Evolutionary conservation across 495 filamentous ascomycete species (phyloP).

Genomic region (Hypoxylon rickii): DNA sequence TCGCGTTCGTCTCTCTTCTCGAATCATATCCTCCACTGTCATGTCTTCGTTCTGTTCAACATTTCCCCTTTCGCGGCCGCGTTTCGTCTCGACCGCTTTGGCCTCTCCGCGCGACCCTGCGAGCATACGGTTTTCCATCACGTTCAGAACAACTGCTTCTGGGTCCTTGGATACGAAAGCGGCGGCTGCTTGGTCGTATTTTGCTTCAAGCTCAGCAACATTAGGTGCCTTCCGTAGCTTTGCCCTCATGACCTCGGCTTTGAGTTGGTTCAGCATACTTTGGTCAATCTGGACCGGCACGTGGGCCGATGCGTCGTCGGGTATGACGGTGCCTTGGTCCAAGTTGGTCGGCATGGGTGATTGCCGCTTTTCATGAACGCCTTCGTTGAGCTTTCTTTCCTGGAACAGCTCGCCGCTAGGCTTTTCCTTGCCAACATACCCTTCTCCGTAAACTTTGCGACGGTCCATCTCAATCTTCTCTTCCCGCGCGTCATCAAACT

Average conservation of each 20-base stretch:
- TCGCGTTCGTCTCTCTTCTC: constrained; percentile 83
- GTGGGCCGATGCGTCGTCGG: constrained; percentile 44
- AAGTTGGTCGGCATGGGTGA: constrained; percentile 38
- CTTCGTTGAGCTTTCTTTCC: constrained; percentile 57
- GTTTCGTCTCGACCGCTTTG: constrained; percentile 71
- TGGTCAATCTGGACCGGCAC: constrained; percentile 64
- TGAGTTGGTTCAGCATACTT: constrained; percentile 83
- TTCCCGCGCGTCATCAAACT: constrained; percentile 92
- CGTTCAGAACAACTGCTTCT: constrained; percentile 77
- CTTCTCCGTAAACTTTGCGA: constrained; percentile 79
- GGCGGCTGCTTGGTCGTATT: constrained; percentile 79
- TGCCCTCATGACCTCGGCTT: constrained; percentile 92
- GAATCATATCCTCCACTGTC: constrained; percentile 93
- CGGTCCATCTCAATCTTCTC: constrained; percentile 93
- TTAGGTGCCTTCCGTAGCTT: constrained; percentile 77
- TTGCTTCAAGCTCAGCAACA: constrained; percentile 75
- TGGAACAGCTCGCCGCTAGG: constrained; percentile 85
- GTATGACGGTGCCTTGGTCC: constrained; percentile 51
- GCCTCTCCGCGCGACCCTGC: constrained; percentile 79
- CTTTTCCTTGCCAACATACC: constrained; percentile 85
- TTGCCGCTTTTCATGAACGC: constrained; percentile 55
- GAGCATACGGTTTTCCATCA: constrained; percentile 87
- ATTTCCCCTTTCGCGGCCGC: constrained; percentile 76
- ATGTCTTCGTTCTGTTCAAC: constrained; percentile 94
- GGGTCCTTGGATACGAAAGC: constrained; percentile 48